Conservation (phyloP, 2,329 filamentous ascomycete genomes). For the Ascochyta koolunga region DNA sequence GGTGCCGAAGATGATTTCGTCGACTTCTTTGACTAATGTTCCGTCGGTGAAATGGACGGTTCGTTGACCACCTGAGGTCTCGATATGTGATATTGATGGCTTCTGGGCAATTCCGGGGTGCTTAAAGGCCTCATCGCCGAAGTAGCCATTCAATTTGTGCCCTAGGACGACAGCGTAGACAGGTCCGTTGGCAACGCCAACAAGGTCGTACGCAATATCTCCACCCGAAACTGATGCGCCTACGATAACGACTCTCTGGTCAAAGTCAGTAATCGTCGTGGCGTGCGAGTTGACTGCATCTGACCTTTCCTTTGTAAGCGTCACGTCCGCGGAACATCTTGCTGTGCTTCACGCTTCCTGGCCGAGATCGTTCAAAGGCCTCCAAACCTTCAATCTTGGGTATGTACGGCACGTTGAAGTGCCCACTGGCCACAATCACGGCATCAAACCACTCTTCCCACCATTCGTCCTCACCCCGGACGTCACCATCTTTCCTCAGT, state of each 20-base stretch:
- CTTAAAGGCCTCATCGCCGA: conserved; percentile 65
- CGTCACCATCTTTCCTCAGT: conserved; percentile 52
- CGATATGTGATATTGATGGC: conserved; percentile 58
- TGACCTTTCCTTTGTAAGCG: conserved; percentile 54
- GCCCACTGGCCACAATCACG: conserved; percentile 65
- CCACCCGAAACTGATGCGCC: conserved; percentile 69
- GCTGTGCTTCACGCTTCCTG: conserved; percentile 61
- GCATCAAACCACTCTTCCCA: conserved; percentile 69
- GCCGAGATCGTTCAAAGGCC: conserved; percentile 53
- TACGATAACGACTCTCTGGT: conserved; percentile 64
- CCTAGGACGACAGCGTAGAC: conserved; percentile 62
- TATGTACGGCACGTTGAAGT: conserved; percentile 66
- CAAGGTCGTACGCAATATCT: conserved; percentile 64
- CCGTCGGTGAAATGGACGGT: conserved; percentile 65
- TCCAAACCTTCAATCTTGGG: conserved; percentile 58
- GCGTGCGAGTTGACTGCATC: neutral
- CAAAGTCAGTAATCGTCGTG: conserved; percentile 1
- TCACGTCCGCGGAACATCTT: conserved; percentile 60
- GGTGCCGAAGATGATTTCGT: conserved; percentile 70
- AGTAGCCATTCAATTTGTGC: conserved; percentile 60
- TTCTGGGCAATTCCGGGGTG: conserved; percentile 59
- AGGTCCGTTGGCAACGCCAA: conserved; percentile 54
- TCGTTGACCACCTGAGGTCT: conserved; percentile 37
- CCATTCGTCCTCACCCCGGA: conserved; percentile 60
- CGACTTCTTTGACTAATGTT: conserved; percentile 58